Base-by-base conservation (phyloP, 2,329 filamentous ascomycete species). In the Aureobasidium musti region DNA sequence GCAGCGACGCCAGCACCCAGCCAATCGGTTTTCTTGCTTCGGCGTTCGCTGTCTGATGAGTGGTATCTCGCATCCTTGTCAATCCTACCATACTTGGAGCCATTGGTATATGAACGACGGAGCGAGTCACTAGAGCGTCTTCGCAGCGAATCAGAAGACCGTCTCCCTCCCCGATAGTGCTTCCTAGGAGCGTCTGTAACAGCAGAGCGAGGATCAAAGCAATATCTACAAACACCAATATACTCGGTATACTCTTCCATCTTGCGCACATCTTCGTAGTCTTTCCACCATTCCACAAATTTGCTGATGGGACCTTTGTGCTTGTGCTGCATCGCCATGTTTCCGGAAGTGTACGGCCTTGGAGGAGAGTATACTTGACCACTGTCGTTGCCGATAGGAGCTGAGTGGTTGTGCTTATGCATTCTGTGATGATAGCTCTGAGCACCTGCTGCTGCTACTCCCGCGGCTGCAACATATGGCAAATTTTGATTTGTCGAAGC, bases 181-280 rank as follows among this genome's bases (percentile, higher is more conserved):
- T 83, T 84, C 63, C 87, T 81, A 6, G 87, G 87, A 0, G 86
- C 87, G 73, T 88, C 82, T 67, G 77, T 74, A 3, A 83, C 81
- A 3, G 80, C 82, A 19, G 83, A 84, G 10, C 82, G 80, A 7
- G 86, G 86, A 68, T 88, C 86, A 71, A 89, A 89, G 73, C 87
- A 89, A 70, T 87, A 79, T 69, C 83, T 86, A 77, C 87, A 89
- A 2, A 89, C 83, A 26, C 87, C 87, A 70, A 88, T 88, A 67
- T 84, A 83, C 75, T 89, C 86, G 1, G 86, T 88, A 71, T 89
- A 89, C 72, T 88, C 86, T 74, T 89, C 87, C 78, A 87, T 89
- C 73, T 84, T 83, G 21, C 82, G 82, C 0, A 89, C 85, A n/a
- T 86, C 87, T 69, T 89, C 86, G 1, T 86, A 82, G 68, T 85